Conservation (phyloP, 148 eudicot genomes). For the Polygonum aviculare region DNA sequence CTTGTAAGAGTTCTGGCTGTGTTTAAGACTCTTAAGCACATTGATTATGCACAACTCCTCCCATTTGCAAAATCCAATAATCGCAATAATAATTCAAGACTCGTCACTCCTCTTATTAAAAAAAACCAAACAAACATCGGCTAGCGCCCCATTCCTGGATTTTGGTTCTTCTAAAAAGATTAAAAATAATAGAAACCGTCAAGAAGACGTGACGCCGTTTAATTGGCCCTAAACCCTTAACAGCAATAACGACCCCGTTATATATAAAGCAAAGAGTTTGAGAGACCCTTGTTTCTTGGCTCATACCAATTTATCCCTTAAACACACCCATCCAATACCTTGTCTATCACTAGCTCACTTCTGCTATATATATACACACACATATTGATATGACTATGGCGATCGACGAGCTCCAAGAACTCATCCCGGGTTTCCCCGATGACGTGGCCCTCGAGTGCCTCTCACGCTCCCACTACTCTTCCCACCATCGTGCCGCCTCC, state of each 20-base stretch:
- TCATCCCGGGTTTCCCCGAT: constrained; percentile 66
- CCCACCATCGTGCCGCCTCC: constrained; percentile 31
- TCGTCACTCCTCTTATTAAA: too few relatives aligned
- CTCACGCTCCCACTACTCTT: constrained; percentile 40
- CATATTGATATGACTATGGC: not conserved
- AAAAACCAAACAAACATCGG: too few relatives aligned
- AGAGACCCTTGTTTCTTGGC: not conserved
- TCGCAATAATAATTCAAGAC: too few relatives aligned
- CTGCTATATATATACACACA: not conserved
- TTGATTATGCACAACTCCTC: too few relatives aligned
- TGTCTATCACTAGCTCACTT: not conserved
- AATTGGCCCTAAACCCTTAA: not conserved
- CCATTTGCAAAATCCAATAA: too few relatives aligned
- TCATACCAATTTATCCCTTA: not conserved
- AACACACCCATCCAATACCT: not conserved
- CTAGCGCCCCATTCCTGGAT: not conserved
- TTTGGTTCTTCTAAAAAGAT: too few relatives aligned
- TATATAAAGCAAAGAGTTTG: not conserved
- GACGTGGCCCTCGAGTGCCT: constrained; percentile 59
- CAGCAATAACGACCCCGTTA: not conserved
- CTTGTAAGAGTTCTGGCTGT: too few relatives aligned
- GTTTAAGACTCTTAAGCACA: too few relatives aligned
- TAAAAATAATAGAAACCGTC: not conserved
- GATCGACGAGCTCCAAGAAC: constrained; percentile 12
- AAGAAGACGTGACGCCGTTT: not conserved